A percentile compares a stretch with the other conserved stretches of the same genome.
phyloP scores from a whole-genome alignment of 352 stramenopile species.

The Aphanomyces euteiches region DNA sequence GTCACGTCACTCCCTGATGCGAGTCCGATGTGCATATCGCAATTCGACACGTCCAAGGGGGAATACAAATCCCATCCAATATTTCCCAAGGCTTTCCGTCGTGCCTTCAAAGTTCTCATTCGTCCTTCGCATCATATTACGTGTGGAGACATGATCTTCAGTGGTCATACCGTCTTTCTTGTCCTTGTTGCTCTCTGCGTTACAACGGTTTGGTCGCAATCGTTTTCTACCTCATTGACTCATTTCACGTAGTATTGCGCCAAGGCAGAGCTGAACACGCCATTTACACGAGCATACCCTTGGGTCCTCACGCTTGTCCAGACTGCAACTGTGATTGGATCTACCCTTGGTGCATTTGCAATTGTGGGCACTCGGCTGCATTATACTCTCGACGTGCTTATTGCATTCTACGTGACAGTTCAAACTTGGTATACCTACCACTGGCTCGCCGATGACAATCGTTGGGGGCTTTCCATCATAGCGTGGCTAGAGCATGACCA shows the following conservation, averaged over 20 bases:
- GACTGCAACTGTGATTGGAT: conserved; percentile 69
- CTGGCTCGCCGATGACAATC: conserved; percentile 65
- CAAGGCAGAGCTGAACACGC: conserved; percentile 75
- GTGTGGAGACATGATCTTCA: conserved; percentile 88
- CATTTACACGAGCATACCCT: conserved; percentile 70
- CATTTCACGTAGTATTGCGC: conserved; percentile 60
- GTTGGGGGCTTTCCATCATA: conserved; percentile 56
- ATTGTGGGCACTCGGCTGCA: conserved; percentile 83
- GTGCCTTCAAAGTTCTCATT: conserved; percentile 79
- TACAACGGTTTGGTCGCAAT: conserved; percentile 47
- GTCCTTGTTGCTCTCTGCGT: conserved; percentile 80
- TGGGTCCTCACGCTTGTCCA: conserved; percentile 77
- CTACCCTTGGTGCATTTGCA: conserved; percentile 65
- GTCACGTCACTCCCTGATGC: conserved; percentile 80
- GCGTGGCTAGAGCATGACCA: conserved; percentile 81
- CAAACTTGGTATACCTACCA: conserved; percentile 85
- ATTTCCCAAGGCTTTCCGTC: conserved; percentile 81
- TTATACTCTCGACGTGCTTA: conserved; percentile 84
- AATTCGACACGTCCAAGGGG: conserved; percentile 63
- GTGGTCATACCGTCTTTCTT: conserved; percentile 80
- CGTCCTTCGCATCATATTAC: conserved; percentile 82
- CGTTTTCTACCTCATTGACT: neutral
- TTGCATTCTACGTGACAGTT: conserved; percentile 81
- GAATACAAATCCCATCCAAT: conserved; percentile 81
- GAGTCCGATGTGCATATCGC: conserved; percentile 84